A percentile compares a stretch with the other conserved stretches of the same genome.
These are phyloP conservation scores for Coprinopsis marcescibilis DNA, from an alignment of 768 basidiomycete species.

Conservation along the genomic window DNA sequence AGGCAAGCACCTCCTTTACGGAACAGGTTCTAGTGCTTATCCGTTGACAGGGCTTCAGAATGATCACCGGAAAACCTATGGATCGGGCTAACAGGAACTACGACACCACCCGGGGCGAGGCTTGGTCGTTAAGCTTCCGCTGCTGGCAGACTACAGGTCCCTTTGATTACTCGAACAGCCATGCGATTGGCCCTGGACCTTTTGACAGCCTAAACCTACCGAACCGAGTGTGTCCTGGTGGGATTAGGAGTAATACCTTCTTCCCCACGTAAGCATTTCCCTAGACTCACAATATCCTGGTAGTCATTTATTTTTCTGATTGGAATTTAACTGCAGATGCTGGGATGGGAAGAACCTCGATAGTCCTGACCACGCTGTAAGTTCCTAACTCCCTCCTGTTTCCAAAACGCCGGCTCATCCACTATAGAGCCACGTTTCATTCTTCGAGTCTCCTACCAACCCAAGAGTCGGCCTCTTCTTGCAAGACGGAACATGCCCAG, in stretches of 20 bases:
- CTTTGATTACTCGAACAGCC: slow-evolving; percentile 2
- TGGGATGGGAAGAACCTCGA: slow-evolving; percentile 2
- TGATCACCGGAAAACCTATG: slow-evolving; percentile 11
- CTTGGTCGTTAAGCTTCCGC: slow-evolving; percentile 3
- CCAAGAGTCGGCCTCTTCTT: background rate
- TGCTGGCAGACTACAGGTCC: slow-evolving; percentile 8
- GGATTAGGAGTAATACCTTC: slow-evolving; percentile 8
- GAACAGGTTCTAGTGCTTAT: background rate
- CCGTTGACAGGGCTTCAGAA: slow-evolving; percentile 4
- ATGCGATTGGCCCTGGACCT: slow-evolving; percentile 6
- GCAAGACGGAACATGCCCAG: slow-evolving; percentile 10
- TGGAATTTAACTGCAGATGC: background rate
- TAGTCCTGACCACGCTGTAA: background rate
- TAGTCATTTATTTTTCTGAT: background rate
- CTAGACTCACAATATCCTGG: background rate
- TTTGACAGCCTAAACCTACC: slow-evolving; percentile 2
- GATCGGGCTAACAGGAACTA: background rate
- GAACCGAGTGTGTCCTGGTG: slow-evolving; percentile 1
- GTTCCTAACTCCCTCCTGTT: background rate
- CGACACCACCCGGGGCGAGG: background rate
- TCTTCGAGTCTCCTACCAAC: slow-evolving; percentile 1
- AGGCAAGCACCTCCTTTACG: background rate
- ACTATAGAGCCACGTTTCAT: background rate
- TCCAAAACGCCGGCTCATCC: background rate
- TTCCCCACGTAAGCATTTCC: slow-evolving; percentile 5